These are phyloP conservation scores for Geotrichum klebahnii DNA, from an alignment of 1,139 yeast species.

Conservation along the genomic window DNA sequence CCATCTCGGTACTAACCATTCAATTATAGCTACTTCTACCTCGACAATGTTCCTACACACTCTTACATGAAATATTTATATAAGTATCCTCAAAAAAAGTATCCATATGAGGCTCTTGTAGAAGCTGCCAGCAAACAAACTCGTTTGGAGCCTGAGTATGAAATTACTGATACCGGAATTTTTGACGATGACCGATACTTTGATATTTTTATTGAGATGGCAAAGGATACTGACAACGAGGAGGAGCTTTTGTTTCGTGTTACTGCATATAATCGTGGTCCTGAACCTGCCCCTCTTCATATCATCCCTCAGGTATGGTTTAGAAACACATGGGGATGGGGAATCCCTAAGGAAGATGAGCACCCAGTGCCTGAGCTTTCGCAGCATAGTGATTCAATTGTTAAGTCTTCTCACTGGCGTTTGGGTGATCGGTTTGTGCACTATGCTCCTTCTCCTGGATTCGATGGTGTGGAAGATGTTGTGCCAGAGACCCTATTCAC, in stretches of 20 bases:
- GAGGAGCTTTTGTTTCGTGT: constrained; percentile 78
- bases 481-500: constrained; percentile 77
- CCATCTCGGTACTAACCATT: not conserved
- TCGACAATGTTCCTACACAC: constrained; percentile 91
- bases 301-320: constrained; percentile 80
- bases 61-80: constrained; percentile 89
- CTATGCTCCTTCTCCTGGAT: constrained; percentile 89
- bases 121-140: constrained; percentile 63
- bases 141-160: constrained; percentile 65
- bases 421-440: constrained; percentile 68
- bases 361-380: constrained; percentile 52
- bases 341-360: constrained; percentile 50
- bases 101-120: constrained; percentile 76
- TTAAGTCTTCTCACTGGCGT: constrained; percentile 64
- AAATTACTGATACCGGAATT: constrained; percentile 68
- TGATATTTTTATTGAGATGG: constrained; percentile 88
- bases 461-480: constrained; percentile 55
- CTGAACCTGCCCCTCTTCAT: constrained; percentile 81
- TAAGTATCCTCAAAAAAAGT: constrained; percentile 83
- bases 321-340: constrained; percentile 95
- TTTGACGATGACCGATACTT: constrained; percentile 79
- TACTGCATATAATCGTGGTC: constrained; percentile 85
- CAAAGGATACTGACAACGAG: constrained; percentile 77
- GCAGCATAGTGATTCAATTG: constrained; percentile 40
- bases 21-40: constrained; percentile 52